Evolutionary conservation across 495 filamentous ascomycete genomes (phyloP).

Genomic region (Halenospora varia): DNA sequence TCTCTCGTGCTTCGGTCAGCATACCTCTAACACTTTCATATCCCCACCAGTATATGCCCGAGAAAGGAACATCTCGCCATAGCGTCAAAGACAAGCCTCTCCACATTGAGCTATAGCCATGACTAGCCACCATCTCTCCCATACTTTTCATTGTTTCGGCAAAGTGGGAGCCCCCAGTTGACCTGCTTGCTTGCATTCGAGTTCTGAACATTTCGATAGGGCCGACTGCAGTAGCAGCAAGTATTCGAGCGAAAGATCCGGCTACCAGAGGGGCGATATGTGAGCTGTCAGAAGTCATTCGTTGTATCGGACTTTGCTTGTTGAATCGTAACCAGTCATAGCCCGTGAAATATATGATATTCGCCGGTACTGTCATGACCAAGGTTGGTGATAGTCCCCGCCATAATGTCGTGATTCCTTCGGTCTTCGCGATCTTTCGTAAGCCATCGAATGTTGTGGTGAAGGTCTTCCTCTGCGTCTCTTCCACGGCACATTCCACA

Average conservation of each 20-base stretch:
- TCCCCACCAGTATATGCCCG: constrained; percentile 95
- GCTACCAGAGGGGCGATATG: constrained; percentile 77
- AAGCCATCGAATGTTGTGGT: constrained; percentile 89
- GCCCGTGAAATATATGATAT: constrained; percentile 99
- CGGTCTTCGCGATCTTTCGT: constrained; percentile 93
- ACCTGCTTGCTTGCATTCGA: constrained; percentile 77
- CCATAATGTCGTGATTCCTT: constrained; percentile 85
- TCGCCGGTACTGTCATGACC: constrained; percentile 89
- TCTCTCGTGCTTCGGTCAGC: constrained; percentile 60
- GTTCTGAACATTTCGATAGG: constrained; percentile 96
- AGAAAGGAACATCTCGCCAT: constrained; percentile 97
- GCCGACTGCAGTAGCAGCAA: constrained; percentile 78
- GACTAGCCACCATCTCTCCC: constrained; percentile 67
- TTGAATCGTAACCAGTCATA: constrained; percentile 89
- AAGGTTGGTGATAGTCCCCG: constrained; percentile 88
- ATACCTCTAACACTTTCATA: constrained; percentile 76
- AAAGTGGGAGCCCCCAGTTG: constrained; percentile 48
- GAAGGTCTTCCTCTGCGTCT: constrained; percentile 76
- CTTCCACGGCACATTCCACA: constrained; percentile 78
- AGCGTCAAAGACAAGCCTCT: constrained; percentile 87
- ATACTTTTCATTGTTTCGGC: constrained; percentile 70
- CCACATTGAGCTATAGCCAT: constrained; percentile 84
- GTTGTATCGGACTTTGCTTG: constrained; percentile 60
- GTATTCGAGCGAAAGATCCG: constrained; percentile 69
- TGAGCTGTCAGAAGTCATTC: constrained; percentile 53